These are phyloP conservation scores for Cyamopsis tetragonoloba DNA, from an alignment of 306 rosid species.

Conservation along the genomic window DNA sequence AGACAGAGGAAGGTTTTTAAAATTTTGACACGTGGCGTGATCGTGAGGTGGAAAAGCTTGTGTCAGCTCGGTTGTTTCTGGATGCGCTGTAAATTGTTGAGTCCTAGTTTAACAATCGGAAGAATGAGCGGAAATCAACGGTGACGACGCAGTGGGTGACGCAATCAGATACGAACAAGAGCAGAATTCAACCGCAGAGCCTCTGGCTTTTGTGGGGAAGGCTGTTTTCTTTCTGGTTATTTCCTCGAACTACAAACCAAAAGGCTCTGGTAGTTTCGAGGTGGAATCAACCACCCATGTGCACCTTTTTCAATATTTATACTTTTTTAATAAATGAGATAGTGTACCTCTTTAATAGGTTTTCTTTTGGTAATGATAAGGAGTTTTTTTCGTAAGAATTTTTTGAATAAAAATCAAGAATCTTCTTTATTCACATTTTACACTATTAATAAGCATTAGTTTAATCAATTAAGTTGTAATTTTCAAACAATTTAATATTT, in stretches of 20 bases:
- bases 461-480: too few relatives aligned
- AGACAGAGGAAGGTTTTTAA: background rate
- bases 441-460: too few relatives aligned
- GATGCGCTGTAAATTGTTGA: background rate
- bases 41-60: background rate
- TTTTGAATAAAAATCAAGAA: too few relatives aligned
- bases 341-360: too few relatives aligned
- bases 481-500: too few relatives aligned
- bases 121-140: background rate
- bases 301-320: too few relatives aligned
- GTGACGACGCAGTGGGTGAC: constrained; percentile 5
- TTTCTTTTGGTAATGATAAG: too few relatives aligned
- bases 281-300: background rate
- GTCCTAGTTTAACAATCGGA: background rate
- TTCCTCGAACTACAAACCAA: background rate
- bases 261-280: background rate
- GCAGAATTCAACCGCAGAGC: background rate
- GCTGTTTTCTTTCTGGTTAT: background rate
- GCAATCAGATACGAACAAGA: background rate
- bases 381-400: too few relatives aligned
- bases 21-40: constrained; percentile 27
- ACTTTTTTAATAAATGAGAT: too few relatives aligned
- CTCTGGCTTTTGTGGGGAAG: constrained; percentile 20
- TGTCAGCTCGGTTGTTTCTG: background rate
- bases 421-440: too few relatives aligned